phyloP scores from a whole-genome alignment of 257 asterid genomes.

The Solanum pimpinellifolium region DNA sequence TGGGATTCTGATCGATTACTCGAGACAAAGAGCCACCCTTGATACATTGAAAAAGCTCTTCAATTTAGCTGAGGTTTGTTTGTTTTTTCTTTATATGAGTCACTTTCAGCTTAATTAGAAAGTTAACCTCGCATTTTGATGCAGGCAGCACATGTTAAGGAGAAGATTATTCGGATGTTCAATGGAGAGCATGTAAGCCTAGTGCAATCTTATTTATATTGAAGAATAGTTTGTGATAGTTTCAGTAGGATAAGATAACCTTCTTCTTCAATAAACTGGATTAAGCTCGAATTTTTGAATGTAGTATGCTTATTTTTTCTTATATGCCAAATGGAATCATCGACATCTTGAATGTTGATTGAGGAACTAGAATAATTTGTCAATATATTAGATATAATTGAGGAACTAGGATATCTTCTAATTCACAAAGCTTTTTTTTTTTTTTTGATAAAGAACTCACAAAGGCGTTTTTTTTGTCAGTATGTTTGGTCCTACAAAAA shows the following conservation, averaged over 20 bases:
- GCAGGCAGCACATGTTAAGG: conserved; percentile 80
- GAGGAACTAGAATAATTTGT: background rate
- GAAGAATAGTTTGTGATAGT: background rate
- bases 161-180: conserved; percentile 77
- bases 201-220: background rate
- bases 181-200: conserved; percentile 77
- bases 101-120: background rate
- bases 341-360: background rate
- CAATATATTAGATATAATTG: background rate
- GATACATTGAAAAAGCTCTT: conserved; percentile 66
- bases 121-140: conserved; percentile 2
- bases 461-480: background rate
- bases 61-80: conserved; percentile 83
- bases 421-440: background rate
- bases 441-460: background rate
- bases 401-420: background rate
- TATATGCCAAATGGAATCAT: background rate
- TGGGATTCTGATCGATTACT: conserved; percentile 69
- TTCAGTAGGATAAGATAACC: background rate
- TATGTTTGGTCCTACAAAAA: background rate
- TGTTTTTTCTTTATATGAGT: conserved; percentile 4
- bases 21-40: conserved; percentile 72
- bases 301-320: background rate
- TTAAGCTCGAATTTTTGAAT: background rate
- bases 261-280: background rate